Base-by-base conservation (phyloP, 306 rosid species). In the Rubus parviflorus region DNA sequence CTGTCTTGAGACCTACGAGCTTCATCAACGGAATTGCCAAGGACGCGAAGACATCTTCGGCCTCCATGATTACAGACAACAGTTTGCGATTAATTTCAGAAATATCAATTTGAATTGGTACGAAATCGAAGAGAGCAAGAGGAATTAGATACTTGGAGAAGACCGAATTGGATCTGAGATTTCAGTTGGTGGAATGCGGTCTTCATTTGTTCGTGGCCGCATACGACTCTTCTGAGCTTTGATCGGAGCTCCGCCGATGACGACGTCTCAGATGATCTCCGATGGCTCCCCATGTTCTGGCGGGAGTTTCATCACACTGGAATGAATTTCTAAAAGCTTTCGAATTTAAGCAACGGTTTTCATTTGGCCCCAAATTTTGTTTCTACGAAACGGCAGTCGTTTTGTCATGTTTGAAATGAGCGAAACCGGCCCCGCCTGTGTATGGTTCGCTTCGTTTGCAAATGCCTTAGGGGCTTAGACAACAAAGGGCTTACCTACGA, bases 1-100 rank as follows among this genome's bases (percentile, higher is more conserved):
- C 67, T 17, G 77, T 57, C 67, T 73, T 73, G 42, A 73, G 68
- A 23, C 77, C 77, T 1, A 73, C 68, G 51, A 73, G 54, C 77
- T 73, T 41, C 77, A 73, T 73, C 68, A 73, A 45, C 19, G 68
- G 77, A 41, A 41, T 57, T 2, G 68, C 68, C 10, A 73, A 68
- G 15, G 77, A 73, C 12, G 25, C 30, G 42, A 73, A 57, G 17
- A 57, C 77, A 16, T 57, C 68, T 56, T 57, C 68, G 11, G 77
- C 77, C 54, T 73, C 41, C 52, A 22, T 19, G 22, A 40, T 73
- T 56, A 38, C 20, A 40, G 20, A 53, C 0, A 56, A 57, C 2
- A 41, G 5, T 35, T 51, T 2, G 6, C 40, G 14, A 72, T 72
- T 72, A 54, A 15, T 40, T 56, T 56, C 20, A 12, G 8, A n/a